Evolutionary conservation across 2,329 filamentous ascomycete species (phyloP).

Genomic region (Davidsoniella eucalypti): DNA sequence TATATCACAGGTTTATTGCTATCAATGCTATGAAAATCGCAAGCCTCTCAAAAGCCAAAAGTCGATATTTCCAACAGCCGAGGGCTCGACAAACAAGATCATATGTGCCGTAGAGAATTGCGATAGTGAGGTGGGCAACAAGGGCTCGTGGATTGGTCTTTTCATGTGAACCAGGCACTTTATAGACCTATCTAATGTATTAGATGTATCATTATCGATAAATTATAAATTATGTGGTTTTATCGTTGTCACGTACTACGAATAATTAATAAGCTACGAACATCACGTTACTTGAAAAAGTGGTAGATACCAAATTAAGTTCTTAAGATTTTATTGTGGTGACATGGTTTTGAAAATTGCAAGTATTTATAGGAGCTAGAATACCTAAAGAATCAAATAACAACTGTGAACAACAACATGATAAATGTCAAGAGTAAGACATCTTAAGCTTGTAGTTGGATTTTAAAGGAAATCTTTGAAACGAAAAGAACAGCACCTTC

Average conservation of each 20-base stretch:
- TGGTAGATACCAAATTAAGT: background rate
- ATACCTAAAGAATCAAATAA: too few species aligned
- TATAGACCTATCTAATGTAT: background rate
- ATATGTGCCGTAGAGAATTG: constrained; percentile 43
- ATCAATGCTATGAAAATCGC: constrained; percentile 42
- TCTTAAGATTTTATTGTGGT: background rate
- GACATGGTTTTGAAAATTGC: background rate
- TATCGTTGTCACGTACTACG: background rate
- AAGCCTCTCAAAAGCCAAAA: constrained; percentile 22
- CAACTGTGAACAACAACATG: too few species aligned
- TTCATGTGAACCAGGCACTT: constrained; percentile 30
- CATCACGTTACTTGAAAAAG: background rate
- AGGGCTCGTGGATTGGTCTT: constrained; percentile 45
- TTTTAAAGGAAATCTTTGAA: background rate
- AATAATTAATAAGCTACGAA: background rate
- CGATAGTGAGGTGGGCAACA: constrained; percentile 33
- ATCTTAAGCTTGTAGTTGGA: too few species aligned
- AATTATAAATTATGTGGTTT: background rate
- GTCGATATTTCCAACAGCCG: constrained; percentile 12
- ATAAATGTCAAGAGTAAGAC: too few species aligned
- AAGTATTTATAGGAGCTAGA: too few species aligned
- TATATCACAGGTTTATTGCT: constrained; percentile 40
- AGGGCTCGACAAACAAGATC: constrained; percentile 19
- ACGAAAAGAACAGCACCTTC: background rate
- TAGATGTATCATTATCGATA: background rate